A percentile compares a stretch with the other conserved stretches of the same genome.
These are phyloP conservation scores for Psilocybe tampanensis DNA, from an alignment of 768 basidiomycete genomes.

Conservation along the genomic window DNA sequence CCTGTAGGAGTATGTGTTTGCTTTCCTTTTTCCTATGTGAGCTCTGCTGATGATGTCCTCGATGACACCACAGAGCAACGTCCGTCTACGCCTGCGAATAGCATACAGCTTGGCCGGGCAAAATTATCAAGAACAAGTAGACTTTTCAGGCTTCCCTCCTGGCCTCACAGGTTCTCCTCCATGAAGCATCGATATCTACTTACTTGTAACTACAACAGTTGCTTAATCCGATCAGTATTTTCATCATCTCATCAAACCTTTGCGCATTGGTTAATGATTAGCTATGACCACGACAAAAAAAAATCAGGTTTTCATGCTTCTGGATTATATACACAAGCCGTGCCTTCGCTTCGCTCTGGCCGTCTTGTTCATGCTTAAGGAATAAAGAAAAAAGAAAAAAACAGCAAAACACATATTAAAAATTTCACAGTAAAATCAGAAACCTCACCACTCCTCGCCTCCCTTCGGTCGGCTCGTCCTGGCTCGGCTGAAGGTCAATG, in stretches of 20 bases:
- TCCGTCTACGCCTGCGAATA: slow-evolving; percentile 87
- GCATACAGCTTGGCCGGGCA: slow-evolving; percentile 72
- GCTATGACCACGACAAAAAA: not conserved
- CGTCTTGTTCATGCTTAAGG: too few species aligned
- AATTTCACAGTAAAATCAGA: too few species aligned
- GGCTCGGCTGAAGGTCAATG: too few species aligned
- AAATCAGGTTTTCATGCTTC: not conserved
- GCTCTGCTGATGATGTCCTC: slow-evolving; percentile 4
- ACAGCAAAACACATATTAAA: too few species aligned
- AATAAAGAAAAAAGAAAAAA: too few species aligned
- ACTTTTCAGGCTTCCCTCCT: slow-evolving; percentile 89
- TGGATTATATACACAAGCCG: too few species aligned
- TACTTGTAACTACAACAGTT: slow-evolving; percentile 7
- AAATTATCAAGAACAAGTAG: slow-evolving; percentile 86
- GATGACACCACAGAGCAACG: slow-evolving; percentile 56
- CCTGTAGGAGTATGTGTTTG: slow-evolving; percentile 74
- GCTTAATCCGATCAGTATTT: slow-evolving; percentile 10
- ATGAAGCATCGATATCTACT: slow-evolving; percentile 20
- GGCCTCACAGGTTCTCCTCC: slow-evolving; percentile 58
- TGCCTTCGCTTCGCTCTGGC: too few species aligned
- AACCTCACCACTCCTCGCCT: too few species aligned
- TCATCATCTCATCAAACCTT: slow-evolving; percentile 1
- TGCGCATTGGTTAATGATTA: not conserved
- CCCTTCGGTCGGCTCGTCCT: too few species aligned
- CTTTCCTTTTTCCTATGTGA: not conserved